Evolutionary conservation across 345 rosid species (phyloP).

Genomic region (Pistacia atlantica): DNA sequence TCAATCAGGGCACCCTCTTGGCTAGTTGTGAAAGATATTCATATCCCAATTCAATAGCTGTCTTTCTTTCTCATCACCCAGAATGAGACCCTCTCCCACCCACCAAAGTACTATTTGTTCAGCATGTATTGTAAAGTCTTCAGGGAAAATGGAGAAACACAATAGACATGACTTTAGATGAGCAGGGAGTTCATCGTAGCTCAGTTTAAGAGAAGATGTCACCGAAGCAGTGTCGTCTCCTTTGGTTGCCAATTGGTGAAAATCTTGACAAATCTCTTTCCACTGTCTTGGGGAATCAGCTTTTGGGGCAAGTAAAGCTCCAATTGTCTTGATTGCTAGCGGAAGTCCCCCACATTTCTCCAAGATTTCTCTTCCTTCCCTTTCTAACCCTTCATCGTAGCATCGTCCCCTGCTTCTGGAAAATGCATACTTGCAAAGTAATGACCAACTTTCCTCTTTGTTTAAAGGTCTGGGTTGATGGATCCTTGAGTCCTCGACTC

Average conservation of each 20-base stretch:
- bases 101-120: slow-evolving; percentile 62
- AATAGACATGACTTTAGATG: slow-evolving; percentile 59
- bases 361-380: slow-evolving; percentile 42
- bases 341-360: slow-evolving; percentile 60
- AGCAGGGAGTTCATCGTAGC: slow-evolving; percentile 68
- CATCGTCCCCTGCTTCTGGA: slow-evolving; percentile 31
- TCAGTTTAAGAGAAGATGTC: slow-evolving; percentile 58
- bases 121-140: slow-evolving; percentile 51
- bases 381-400: slow-evolving; percentile 29
- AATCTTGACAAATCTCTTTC: slow-evolving; percentile 42
- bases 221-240: slow-evolving; percentile 39
- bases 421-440: slow-evolving; percentile 45
- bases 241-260: slow-evolving; percentile 40
- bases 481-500: slow-evolving; percentile 33
- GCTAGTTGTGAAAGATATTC: slow-evolving; percentile 49
- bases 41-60: slow-evolving; percentile 51
- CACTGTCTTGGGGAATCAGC: slow-evolving; percentile 32
- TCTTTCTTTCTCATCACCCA: slow-evolving; percentile 31
- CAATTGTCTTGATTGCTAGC: slow-evolving; percentile 58
- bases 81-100: slow-evolving; percentile 66
- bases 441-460: slow-evolving; percentile 43
- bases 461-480: slow-evolving; percentile 43
- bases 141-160: slow-evolving; percentile 57
- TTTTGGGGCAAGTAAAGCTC: slow-evolving; percentile 21
- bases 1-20: slow-evolving; percentile 57